Base-by-base conservation (phyloP, 148 eudicot genomes). In the Rhododendron ferrugineum region DNA sequence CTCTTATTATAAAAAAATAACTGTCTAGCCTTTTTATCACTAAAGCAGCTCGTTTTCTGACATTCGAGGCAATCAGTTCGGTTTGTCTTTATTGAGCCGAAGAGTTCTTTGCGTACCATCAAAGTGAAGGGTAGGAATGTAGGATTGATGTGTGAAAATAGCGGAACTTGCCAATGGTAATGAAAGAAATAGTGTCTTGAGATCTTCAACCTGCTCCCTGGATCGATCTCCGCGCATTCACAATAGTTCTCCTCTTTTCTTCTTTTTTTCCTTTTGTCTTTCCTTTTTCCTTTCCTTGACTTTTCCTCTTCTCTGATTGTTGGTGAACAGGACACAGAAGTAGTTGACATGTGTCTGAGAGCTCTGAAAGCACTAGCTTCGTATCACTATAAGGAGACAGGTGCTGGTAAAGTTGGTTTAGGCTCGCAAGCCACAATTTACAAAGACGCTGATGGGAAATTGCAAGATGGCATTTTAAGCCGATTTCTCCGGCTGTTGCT, bases 351-450 rank as follows among this genome's bases (percentile, higher is more conserved):
- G 88, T 95, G 98, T 85, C 89, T 96, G 85, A 89, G 93, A 91
- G 90, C 98, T 85, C 82, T 94, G 89, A 94, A 92, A 87, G 97
- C 92, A 85, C 98, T 96, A 87, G 98, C 97, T 83, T 92, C 97
- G 28, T 91, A 88, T 88, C 99, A 96, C 89, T 92, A 91, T 88
- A 97, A 92, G 91, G 98, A 97, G 85, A 93, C 87, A 22, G 49
- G 66, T 32, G 88, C 89, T 86, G 98, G 98, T 85, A 92, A 90
- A 75, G 88, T 88, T 82, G 99, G 99, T 47, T 86, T 97, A 82
- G 98, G 99, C 23, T 87, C 90, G 58, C 93, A 93, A 88, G 98
- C 96, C 87, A 85, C 92, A 83, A 91, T 92, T 82, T 90, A 89
- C 83, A 89, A 83, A 70, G 95, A 91, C 64, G 72, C 93, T 22